Percentiles rank a stretch among this genome's conserved stretches.
These are phyloP conservation scores for Cordyceps tenuipes DNA, from an alignment of 2,329 filamentous ascomycete species.

Conservation along the genomic window DNA sequence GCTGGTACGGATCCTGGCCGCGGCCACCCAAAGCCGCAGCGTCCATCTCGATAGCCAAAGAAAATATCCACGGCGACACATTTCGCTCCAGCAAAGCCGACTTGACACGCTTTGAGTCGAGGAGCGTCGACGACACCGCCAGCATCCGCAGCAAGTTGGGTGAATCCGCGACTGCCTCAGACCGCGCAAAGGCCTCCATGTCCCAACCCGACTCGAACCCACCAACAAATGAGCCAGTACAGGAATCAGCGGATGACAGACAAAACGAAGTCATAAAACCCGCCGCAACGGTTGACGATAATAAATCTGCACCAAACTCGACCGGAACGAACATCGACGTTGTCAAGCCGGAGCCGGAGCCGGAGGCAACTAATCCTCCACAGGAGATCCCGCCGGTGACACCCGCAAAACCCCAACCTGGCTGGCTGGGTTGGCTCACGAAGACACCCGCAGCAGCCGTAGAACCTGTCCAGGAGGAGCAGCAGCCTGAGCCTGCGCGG, in stretches of 20 bases:
- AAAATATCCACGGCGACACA: conserved; percentile 52
- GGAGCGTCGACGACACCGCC: conserved; percentile 26
- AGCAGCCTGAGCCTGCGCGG: not conserved
- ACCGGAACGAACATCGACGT: not conserved
- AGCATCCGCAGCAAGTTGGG: conserved; percentile 21
- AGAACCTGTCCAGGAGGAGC: not conserved
- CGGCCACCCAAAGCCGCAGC: conserved; percentile 46
- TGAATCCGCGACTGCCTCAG: not conserved
- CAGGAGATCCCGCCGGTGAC: not conserved
- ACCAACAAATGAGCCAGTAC: not conserved
- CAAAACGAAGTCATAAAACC: not conserved
- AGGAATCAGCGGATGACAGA: not conserved
- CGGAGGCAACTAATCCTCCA: not conserved
- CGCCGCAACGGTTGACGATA: not conserved
- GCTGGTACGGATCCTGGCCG: conserved; percentile 58
- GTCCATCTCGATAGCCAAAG: conserved; percentile 51
- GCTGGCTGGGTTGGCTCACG: conserved; percentile 49
- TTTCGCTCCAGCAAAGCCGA: conserved; percentile 38
- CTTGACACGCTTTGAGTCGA: conserved; percentile 42
- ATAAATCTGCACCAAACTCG: not conserved
- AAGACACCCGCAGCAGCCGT: conserved; percentile 20
- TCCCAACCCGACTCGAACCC: not conserved
- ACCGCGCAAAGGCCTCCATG: conserved; percentile 14
- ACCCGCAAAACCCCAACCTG: conserved; percentile 19
- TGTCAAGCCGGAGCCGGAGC: not conserved